Conservation (phyloP, 805 yeast species). For the Maudiozyma pseudohumilis region DNA sequence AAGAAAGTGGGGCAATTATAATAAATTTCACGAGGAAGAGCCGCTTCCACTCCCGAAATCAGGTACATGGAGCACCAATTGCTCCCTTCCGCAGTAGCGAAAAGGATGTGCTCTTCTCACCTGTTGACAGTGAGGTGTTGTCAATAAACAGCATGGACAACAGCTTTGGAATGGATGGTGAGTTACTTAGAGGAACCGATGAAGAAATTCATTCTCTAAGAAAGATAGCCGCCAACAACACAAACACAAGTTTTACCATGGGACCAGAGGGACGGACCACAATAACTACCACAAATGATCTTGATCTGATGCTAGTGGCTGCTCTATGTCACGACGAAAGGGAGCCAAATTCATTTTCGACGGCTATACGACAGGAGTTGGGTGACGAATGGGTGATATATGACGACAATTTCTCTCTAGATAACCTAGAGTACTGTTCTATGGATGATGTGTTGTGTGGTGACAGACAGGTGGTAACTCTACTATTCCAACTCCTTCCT, state of each 20-base stretch:
- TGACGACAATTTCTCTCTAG: constrained; percentile 30
- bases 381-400: constrained; percentile 34
- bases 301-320: constrained; percentile 3
- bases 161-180: constrained; percentile 5
- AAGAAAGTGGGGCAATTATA: constrained; percentile 16
- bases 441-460: constrained; percentile 28
- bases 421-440: constrained; percentile 29
- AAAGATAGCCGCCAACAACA: not conserved
- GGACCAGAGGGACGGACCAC: no score
- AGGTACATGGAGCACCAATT: no score
- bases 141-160: constrained; percentile 11
- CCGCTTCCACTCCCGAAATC: not conserved
- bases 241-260: not conserved
- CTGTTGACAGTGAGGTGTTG: constrained; percentile 8
- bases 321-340: constrained; percentile 2
- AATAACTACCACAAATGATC: not conserved
- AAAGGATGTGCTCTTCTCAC: constrained; percentile 2
- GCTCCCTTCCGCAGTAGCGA: no score
- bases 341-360: constrained; percentile 8
- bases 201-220: not conserved
- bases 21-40: constrained; percentile 13
- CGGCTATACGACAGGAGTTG: constrained; percentile 25
- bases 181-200: not conserved
- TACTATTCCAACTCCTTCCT: no score
- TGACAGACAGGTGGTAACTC: constrained; percentile 12